Base-by-base conservation (phyloP, 768 basidiomycete genomes). In the Leucosporidium creatinivorum region DNA sequence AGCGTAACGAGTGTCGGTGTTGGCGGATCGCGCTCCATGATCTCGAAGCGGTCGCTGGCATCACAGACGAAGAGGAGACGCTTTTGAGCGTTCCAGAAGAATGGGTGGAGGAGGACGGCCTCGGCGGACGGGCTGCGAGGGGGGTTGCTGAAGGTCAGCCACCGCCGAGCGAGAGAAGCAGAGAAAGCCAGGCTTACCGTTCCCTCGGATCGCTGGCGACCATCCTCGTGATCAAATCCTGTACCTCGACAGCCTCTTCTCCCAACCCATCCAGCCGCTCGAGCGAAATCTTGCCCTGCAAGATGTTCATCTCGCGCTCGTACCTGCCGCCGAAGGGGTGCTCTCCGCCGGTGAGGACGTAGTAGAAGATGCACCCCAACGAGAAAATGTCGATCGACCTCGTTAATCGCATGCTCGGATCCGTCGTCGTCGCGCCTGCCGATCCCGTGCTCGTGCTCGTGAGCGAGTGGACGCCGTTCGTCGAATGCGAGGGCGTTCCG, bases 381-480 rank as follows among this genome's bases (percentile, higher is more conserved):
- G 96, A 91, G 75, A 98, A 99, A 33, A 99, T 88, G 77, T 99
- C 96, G 67, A 99, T 91, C 23, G 89, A 88, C 77, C 96, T 93
- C 23, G 96, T 98, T 70, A 99, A 79, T 59, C 92, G 80, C 47
- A 88, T 85, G 62, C 65, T 75, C 67, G 67, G 63, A 19, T 65
- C 84, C 80, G 73, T 82, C 83, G 49, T 80, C 39, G 31, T 65
- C 80, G 79, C 80, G 25, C 83, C 78, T 17, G 84, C 85, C 4
- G 83, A 81, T 21, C 82, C 83, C 66, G 86, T 88, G 63, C 70
- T 57, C 63, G 61, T 19, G 85, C 88, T 47, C 84, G 81, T 60
- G 39, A 63, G 0, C 86, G 89, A 57, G 84, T 86, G 66, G 84
- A 81, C 61, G 25, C 48, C 25, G 60, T 26, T 26, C 19, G 33